phyloP scores from a whole-genome alignment of 2,329 filamentous ascomycete species.

The Polychaeton citri region DNA sequence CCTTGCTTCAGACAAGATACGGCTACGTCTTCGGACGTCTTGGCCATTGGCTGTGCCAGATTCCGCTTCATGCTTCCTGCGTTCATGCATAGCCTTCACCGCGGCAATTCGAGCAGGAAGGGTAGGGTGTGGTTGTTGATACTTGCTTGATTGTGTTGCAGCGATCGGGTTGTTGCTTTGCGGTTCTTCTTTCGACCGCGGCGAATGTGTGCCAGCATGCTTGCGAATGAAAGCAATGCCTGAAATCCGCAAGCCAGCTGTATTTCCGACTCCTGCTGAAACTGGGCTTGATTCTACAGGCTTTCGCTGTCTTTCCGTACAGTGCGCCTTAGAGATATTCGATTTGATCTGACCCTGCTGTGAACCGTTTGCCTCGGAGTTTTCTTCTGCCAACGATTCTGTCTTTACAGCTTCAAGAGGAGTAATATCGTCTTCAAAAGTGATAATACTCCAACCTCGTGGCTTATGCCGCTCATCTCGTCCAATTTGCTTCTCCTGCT shows the following conservation, averaged over 20 bases:
- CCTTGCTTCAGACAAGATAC: slow-evolving; percentile 23
- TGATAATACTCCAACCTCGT: too few species aligned
- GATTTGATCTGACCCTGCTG: too few species aligned
- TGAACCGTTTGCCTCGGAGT: too few species aligned
- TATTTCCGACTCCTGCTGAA: slow-evolving; percentile 14
- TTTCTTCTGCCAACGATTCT: too few species aligned
- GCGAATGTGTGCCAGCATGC: slow-evolving; percentile 23
- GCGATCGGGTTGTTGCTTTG: slow-evolving; percentile 31
- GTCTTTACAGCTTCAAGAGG: too few species aligned
- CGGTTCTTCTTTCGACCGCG: slow-evolving; percentile 36
- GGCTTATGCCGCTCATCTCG: too few species aligned
- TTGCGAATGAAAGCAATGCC: slow-evolving; percentile 10
- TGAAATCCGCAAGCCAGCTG: slow-evolving; percentile 12
- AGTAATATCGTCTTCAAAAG: slow-evolving; percentile 22
- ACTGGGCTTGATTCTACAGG: too few species aligned
- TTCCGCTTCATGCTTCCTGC: slow-evolving; percentile 17
- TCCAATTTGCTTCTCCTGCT: too few species aligned
- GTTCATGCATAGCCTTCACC: slow-evolving; percentile 23
- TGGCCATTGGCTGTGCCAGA: slow-evolving; percentile 1
- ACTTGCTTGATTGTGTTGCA: slow-evolving; percentile 8
- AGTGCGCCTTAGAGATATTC: too few species aligned
- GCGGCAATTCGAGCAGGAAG: slow-evolving; percentile 21
- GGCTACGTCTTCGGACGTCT: slow-evolving; percentile 4
- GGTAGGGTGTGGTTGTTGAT: slow-evolving; percentile 13
- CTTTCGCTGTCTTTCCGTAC: too few species aligned